phyloP scores from a whole-genome alignment of 176 grass and related monocot species.

The Triticum timopheevii region DNA sequence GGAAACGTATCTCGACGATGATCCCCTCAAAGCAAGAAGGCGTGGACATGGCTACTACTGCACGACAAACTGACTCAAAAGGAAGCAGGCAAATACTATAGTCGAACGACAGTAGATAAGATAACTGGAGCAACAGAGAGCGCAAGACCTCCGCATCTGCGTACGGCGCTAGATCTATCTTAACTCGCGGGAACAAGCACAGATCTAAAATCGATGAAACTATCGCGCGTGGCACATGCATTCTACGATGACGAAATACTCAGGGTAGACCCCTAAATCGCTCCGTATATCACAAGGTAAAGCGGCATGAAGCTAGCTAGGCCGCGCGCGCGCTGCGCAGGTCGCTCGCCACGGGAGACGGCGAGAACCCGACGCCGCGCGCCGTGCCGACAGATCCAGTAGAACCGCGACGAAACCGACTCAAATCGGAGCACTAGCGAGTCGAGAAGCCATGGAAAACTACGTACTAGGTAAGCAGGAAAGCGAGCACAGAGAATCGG shows the following conservation, averaged over 20 bases:
- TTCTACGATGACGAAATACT: not conserved
- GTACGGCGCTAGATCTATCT: too few relatives aligned
- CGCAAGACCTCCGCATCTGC: not conserved
- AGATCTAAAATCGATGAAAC: not conserved
- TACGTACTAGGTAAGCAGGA: not conserved
- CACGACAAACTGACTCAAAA: too few relatives aligned
- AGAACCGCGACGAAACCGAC: not conserved
- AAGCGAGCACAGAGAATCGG: not conserved
- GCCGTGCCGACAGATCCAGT: not conserved
- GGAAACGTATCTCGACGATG: not conserved
- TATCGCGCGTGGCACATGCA: too few relatives aligned
- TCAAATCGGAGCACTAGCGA: not conserved
- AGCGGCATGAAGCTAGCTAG: not conserved
- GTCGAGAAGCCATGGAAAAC: not conserved
- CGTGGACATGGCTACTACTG: too few relatives aligned
- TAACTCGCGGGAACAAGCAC: not conserved
- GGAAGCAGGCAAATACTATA: too few relatives aligned
- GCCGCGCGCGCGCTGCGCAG: not conserved
- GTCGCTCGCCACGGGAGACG: not conserved
- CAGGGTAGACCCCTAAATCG: not conserved
- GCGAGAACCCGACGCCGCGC: not conserved
- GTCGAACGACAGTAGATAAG: too few relatives aligned
- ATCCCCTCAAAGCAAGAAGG: too few relatives aligned
- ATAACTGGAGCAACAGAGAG: not conserved
- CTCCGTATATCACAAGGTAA: not conserved